phyloP scores from a whole-genome alignment of 164 flowering plant species.

The Vitis riparia region DNA sequence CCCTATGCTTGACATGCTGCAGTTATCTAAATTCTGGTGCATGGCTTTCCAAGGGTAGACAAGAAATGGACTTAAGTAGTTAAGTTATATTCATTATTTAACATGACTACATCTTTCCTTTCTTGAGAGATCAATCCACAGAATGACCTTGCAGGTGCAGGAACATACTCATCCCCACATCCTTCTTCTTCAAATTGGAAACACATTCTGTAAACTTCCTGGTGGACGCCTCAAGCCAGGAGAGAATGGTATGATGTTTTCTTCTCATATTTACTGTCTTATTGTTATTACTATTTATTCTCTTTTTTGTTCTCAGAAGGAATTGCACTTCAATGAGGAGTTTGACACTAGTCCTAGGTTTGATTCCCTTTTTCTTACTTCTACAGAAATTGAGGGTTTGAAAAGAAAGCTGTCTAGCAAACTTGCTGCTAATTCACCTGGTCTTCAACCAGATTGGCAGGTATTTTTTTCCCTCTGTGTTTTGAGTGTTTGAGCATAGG shows the following conservation, averaged over 20 bases:
- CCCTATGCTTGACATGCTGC: too few relatives aligned
- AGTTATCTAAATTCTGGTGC: neutral
- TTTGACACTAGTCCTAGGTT: too few relatives aligned
- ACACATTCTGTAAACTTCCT: constrained; percentile 97
- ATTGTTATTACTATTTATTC: neutral
- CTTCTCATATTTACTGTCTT: neutral
- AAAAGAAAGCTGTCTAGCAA: constrained; percentile 95
- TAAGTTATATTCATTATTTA: neutral
- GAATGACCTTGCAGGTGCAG: constrained; percentile 61
- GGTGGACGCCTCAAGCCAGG: constrained; percentile 99
- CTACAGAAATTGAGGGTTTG: constrained; percentile 88
- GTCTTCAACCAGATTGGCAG: constrained; percentile 95
- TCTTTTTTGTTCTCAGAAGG: neutral
- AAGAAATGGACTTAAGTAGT: neutral
- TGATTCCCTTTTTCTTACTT: neutral
- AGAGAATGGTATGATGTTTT: constrained; percentile 70
- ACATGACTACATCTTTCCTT: neutral
- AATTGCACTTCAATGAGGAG: too few relatives aligned
- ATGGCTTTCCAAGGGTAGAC: neutral
- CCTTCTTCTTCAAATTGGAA: constrained; percentile 94
- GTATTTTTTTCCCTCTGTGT: constrained; percentile 28
- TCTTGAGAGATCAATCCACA: neutral
- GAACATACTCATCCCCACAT: constrained; percentile 99
- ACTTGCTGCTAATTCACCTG: constrained; percentile 85
- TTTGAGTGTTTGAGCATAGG: neutral